These are phyloP conservation scores for Rosa lucieae DNA, from an alignment of 306 rosid species.

Conservation along the genomic window DNA sequence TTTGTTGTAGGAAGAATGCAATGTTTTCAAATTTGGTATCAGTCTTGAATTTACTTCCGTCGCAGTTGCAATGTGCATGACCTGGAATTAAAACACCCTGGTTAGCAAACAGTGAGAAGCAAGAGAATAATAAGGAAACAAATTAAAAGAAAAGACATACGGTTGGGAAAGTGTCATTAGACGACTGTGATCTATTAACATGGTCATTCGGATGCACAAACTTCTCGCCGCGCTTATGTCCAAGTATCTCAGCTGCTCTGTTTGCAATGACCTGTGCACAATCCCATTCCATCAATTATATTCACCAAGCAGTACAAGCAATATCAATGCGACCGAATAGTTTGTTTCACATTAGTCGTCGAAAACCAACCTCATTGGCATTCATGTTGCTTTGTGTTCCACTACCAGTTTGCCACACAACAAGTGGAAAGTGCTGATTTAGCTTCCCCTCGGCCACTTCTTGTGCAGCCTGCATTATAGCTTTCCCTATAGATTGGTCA, in stretches of 20 bases:
- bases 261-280: constrained; percentile 84
- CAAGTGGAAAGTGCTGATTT: constrained; percentile 91
- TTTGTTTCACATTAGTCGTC: neutral
- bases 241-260: constrained; percentile 96
- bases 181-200: constrained; percentile 95
- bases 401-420: constrained; percentile 99
- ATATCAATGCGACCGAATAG: neutral
- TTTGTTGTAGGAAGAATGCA: constrained; percentile 68
- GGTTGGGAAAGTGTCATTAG: constrained; percentile 96
- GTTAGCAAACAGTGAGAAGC: neutral
- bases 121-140: neutral
- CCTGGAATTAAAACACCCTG: constrained; percentile 45
- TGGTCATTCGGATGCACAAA: constrained; percentile 97
- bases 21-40: constrained; percentile 73
- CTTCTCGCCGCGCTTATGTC: constrained; percentile 87
- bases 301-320: neutral
- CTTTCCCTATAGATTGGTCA: constrained; percentile 81
- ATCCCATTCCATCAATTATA: neutral
- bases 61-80: constrained; percentile 97
- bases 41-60: constrained; percentile 78
- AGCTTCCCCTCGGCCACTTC: constrained; percentile 98
- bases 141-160: constrained; percentile 45
- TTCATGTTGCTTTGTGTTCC: constrained; percentile 99
- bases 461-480: constrained; percentile 86
- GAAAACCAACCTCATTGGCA: constrained; percentile 72